Base-by-base conservation (phyloP, 2,329 filamentous ascomycete genomes). In the Trichoderma atroviride region DNA sequence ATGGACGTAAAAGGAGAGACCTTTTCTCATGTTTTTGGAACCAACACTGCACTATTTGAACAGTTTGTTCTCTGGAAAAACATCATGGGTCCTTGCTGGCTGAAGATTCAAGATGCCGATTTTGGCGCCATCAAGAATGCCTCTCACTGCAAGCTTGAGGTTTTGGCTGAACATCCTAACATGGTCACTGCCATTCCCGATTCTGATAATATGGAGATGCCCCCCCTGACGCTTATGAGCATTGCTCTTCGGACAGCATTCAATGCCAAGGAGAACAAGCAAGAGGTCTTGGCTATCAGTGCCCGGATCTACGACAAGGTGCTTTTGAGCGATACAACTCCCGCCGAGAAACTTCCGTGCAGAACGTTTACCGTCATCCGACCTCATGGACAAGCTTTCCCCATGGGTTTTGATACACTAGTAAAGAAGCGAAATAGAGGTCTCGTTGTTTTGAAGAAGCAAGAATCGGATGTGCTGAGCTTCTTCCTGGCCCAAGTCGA, bases 61-160 rank as follows among this genome's bases (percentile, higher is more conserved):
- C 96, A 99, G 75, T 99, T 99, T 77, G 96, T 99, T 24, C 86
- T 99, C 5, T 97, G 94, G 92, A 98, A 97, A 82, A 97, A 97
- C 77, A 92, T 99, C 74, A 99, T 97, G 95, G 96, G 96, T 1
- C 96, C 96, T 35, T 98, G 96, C 79, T 99, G 96, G 96, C 87
- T 99, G 57, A 94, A 91, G 77, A 96, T 99, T 68, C 87, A 94
- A 73, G 91, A 92, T 73, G 92, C 92, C 35, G 90, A 97, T 78
- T 97, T 97, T 77, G 86, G 87, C 22, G 85, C 91, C 6, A 86
- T 98, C 73, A 95, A 93, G 79, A 97, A 97, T 75, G 92, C 94
- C 13, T 99, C 96, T 0, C 96, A 96, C 87, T 97, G 96, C 85
- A 98, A 97, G 80, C 88, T 99, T 13, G 96, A 99, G 80, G 89